phyloP scores from a whole-genome alignment of 441 rosid genomes.

The Aleurites moluccanus region DNA sequence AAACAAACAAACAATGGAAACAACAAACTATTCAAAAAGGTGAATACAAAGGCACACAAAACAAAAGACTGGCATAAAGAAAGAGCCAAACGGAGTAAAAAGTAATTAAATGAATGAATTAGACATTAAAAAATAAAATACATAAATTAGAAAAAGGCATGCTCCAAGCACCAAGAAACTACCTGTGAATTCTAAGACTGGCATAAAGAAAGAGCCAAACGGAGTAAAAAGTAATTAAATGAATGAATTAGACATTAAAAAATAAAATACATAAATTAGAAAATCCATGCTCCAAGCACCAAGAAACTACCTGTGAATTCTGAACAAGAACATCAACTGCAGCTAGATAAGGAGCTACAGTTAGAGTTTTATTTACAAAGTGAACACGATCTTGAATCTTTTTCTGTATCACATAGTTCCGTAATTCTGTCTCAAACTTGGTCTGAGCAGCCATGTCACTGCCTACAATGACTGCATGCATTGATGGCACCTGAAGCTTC shows the following conservation, averaged over 20 bases:
- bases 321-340: constrained; percentile 89
- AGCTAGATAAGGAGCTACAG: constrained; percentile 86
- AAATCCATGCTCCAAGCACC: neutral
- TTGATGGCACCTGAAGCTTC: constrained; percentile 59
- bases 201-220: neutral
- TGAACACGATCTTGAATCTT: constrained; percentile 68
- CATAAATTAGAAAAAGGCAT: neutral
- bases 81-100: neutral
- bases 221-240: neutral
- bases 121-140: neutral
- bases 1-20: neutral
- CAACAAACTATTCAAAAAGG: neutral
- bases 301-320: constrained; percentile 66
- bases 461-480: constrained; percentile 92
- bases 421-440: constrained; percentile 83
- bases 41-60: neutral
- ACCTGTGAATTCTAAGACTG: constrained; percentile 96
- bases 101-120: neutral
- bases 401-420: constrained; percentile 56
- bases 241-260: neutral
- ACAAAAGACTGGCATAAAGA: neutral
- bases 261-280: neutral
- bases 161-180: neutral
- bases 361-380: constrained; percentile 82
- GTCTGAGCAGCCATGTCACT: constrained; percentile 87